A percentile compares a stretch with the other conserved stretches of the same genome.
Conservation (phyloP, 768 basidiomycete species). For the Phanerochaete carnosa region DNA sequence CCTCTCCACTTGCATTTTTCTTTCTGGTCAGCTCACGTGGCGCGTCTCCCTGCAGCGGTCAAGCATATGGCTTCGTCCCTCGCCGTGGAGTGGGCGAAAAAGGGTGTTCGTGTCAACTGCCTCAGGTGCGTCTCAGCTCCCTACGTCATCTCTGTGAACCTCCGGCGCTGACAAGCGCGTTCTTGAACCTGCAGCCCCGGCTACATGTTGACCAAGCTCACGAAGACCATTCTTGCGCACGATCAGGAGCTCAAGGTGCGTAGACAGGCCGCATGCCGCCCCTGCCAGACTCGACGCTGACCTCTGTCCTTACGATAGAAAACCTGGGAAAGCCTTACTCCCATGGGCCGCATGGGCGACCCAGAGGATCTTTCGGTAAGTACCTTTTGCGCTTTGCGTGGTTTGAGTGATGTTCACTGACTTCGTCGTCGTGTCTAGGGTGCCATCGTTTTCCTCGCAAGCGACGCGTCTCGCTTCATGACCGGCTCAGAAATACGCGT, state of each 20-base stretch:
- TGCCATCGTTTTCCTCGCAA: slow-evolving; percentile 86
- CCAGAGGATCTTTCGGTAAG: slow-evolving; percentile 86
- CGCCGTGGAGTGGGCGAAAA: slow-evolving; percentile 94
- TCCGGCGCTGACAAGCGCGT: slow-evolving; percentile 8
- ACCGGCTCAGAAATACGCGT: slow-evolving; percentile 84
- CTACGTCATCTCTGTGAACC: not conserved
- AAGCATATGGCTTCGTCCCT: slow-evolving; percentile 92
- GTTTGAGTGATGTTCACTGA: not conserved
- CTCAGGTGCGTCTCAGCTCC: slow-evolving; percentile 46
- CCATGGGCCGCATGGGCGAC: slow-evolving; percentile 88
- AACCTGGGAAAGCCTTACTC: slow-evolving; percentile 83
- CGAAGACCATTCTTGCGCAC: slow-evolving; percentile 73
- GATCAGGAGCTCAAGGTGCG: slow-evolving; percentile 73
- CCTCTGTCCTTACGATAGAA: slow-evolving; percentile 38
- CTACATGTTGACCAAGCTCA: slow-evolving; percentile 92
- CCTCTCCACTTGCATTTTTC: not conserved
- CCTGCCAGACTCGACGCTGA: slow-evolving; percentile 1
- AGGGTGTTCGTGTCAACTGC: slow-evolving; percentile 82
- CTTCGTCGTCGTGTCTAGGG: slow-evolving; percentile 41
- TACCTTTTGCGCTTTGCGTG: slow-evolving; percentile 7
- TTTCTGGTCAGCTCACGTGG: not conserved
- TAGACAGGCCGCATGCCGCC: not conserved
- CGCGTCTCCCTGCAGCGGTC: slow-evolving; percentile 52
- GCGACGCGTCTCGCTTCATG: slow-evolving; percentile 87
- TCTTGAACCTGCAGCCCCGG: slow-evolving; percentile 58